phyloP scores from a whole-genome alignment of 257 asterid genomes.

The Anisodus tanguticus region DNA sequence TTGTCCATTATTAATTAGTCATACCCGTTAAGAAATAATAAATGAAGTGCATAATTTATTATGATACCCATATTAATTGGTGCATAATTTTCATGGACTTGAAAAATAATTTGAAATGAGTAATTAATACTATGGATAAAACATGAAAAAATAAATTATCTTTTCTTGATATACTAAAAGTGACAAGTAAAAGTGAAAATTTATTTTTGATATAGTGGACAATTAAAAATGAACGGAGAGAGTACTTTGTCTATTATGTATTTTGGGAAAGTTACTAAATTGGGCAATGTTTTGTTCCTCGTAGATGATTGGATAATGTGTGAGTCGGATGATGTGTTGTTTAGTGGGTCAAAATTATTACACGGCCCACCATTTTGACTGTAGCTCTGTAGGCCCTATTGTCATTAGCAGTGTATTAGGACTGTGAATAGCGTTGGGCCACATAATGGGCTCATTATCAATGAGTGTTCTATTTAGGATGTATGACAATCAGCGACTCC shows the following conservation, averaged over 20 bases:
- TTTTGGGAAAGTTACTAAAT: conserved; percentile 22
- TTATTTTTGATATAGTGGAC: too few relatives aligned
- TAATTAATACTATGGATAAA: too few relatives aligned
- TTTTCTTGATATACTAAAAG: too few relatives aligned
- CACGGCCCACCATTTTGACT: background rate
- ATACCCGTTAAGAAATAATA: too few relatives aligned
- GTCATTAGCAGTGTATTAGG: background rate
- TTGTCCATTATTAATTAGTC: too few relatives aligned
- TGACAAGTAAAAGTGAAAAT: too few relatives aligned
- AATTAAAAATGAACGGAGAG: too few relatives aligned
- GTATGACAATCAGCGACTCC: background rate
- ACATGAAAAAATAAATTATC: too few relatives aligned
- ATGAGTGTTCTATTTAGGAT: background rate
- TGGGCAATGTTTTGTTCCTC: background rate
- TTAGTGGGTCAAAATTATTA: conserved; percentile 19
- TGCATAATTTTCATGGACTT: too few relatives aligned
- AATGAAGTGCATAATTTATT: too few relatives aligned
- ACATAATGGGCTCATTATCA: background rate
- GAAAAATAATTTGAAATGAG: too few relatives aligned
- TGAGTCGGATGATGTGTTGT: background rate
- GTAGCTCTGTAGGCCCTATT: background rate
- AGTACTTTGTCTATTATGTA: background rate
- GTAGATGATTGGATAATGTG: background rate
- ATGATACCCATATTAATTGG: too few relatives aligned
- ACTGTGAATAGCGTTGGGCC: background rate